Evolutionary conservation across 2,329 filamentous ascomycete species (phyloP).

Genomic region (Colletotrichum sp.): DNA sequence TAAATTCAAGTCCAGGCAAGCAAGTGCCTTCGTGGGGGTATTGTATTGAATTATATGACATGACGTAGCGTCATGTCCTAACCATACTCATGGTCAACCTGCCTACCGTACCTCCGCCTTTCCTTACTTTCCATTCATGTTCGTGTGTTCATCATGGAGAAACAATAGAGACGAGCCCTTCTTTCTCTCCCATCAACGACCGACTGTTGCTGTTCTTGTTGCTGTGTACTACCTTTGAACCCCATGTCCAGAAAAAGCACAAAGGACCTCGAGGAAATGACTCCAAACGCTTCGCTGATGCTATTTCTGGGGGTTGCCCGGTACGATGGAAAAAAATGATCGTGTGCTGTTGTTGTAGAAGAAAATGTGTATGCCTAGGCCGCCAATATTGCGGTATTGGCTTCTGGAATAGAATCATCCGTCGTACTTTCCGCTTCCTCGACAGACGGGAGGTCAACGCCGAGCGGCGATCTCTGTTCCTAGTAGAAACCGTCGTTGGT

Average conservation of each 20-base stretch:
- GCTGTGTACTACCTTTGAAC: not conserved
- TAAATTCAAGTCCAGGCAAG: not conserved
- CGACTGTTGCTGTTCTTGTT: not conserved
- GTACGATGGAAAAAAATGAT: not conserved
- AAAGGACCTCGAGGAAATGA: constrained; percentile 12
- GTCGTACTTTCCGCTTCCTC: not conserved
- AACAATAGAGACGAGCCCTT: not conserved
- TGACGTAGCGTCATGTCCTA: not conserved
- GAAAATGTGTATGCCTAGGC: not conserved
- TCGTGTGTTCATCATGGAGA: not conserved
- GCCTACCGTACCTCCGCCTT: not conserved
- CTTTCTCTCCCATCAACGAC: not conserved
- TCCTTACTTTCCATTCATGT: not conserved
- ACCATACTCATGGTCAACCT: not conserved
- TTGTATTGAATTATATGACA: constrained; percentile 15
- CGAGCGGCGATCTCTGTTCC: not conserved
- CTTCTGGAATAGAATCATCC: not conserved
- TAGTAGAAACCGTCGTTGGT: constrained; percentile 24
- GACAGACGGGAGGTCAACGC: not conserved
- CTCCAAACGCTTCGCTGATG: constrained; percentile 26
- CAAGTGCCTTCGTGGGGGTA: not conserved
- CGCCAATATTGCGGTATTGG: not conserved
- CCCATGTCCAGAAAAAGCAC: constrained; percentile 8
- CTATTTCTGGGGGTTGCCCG: constrained; percentile 22
- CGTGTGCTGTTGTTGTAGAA: not conserved